Evolutionary conservation across 805 yeast genomes (phyloP).

Genomic region (Blastobotrys robertii): DNA sequence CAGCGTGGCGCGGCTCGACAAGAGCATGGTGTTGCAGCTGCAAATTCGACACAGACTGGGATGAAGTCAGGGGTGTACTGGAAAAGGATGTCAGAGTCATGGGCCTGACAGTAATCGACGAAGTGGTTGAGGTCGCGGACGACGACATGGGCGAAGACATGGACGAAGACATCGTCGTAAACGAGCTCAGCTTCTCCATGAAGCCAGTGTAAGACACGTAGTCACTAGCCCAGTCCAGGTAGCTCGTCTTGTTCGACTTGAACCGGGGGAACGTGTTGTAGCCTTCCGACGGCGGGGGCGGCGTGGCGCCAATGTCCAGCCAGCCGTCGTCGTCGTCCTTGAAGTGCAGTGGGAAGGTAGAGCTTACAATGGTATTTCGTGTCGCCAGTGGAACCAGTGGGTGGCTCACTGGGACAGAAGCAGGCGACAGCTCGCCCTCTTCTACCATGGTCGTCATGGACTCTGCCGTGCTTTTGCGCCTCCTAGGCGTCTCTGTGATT

Average conservation of each 20-base stretch:
- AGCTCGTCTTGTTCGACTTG: not conserved
- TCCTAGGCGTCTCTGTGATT: not conserved
- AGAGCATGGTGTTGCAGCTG: not conserved
- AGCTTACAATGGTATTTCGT: slow-evolving; percentile 10
- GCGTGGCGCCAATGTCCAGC: slow-evolving; percentile 10
- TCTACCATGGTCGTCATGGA: not conserved
- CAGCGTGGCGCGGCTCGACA: not conserved
- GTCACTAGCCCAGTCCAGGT: not conserved
- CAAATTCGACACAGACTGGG: not conserved
- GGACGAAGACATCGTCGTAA: not conserved
- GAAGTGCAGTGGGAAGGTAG: slow-evolving; percentile 13
- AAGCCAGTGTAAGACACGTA: not conserved
- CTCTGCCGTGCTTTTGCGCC: not conserved
- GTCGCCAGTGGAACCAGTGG: slow-evolving; percentile 15
- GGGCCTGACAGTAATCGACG: not conserved
- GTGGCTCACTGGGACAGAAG: slow-evolving; percentile 5
- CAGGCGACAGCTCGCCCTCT: not conserved
- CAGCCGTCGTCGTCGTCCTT: slow-evolving; percentile 19
- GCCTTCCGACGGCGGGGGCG: slow-evolving; percentile 1
- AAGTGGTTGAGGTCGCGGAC: no score
- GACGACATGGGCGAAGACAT: not conserved
- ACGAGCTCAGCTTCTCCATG: not conserved
- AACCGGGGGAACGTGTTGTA: not conserved
- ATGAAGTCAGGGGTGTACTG: no score
- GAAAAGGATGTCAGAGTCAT: not conserved